Evolutionary conservation across 768 basidiomycete species (phyloP), one percentile per base, ranked within the genome.

Genomic region (Jaapia argillacea): DNA sequence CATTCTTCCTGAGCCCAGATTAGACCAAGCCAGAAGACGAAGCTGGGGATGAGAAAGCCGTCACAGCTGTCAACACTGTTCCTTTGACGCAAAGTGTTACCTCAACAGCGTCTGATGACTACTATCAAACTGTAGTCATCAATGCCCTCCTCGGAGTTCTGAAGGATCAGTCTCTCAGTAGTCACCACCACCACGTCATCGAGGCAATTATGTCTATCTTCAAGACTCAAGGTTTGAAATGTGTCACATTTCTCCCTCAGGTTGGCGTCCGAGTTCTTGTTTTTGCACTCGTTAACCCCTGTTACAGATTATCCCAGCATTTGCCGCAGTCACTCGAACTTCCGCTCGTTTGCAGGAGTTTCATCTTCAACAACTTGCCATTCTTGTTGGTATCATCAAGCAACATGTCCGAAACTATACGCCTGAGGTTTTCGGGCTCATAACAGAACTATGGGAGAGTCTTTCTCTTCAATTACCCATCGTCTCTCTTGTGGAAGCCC

Each of bases 181-280:
- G 70, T 44, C 83, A 89, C 53, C 92, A 97, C 54, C 85, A 96
- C 54, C 85, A 81, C 20, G 94, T 93, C 38, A 92, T 98, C 45
- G 92, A 98, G 58, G 92, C 92, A 1, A 85, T 99, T 52, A 97
- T 98, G 90, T 85, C 90, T 37, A 98, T 99, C 48, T 99, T 98
- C 74, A 92, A 93, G 62, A 96, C 92, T 0, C 93, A 98, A 57
- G 92, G 94, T 12, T 66, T 98, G 57, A 92, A 93, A 70, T 96
- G 91, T 59, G 92, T 94, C 16, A 78, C 87, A 2, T 98, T 97
- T 64, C 65, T 99, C 21, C 88, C 94, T 36, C 92, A 96, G 71
- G 90, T 91, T 57, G 41, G 59, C n/a, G n/a, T n/a, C n/a, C n/a
- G n/a, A n/a, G n/a, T n/a, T n/a, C n/a, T n/a, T n/a, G n/a, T n/a